A percentile compares a stretch with the other conserved stretches of the same genome.
Conservation (phyloP, 2,329 filamentous ascomycete genomes). For the Helotiales sp. region DNA sequence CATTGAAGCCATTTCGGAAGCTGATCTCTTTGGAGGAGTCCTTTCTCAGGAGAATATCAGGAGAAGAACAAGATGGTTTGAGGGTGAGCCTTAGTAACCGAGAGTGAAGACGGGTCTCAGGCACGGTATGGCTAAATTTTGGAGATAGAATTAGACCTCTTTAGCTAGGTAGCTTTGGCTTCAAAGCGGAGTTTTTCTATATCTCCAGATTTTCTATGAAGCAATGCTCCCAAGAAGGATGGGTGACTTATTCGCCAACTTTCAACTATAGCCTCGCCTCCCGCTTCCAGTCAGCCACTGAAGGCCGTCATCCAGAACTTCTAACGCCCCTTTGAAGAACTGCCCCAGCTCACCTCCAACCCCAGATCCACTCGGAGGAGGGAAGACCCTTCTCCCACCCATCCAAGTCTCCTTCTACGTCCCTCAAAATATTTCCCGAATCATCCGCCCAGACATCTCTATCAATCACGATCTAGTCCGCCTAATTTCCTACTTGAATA, state of each 20-base stretch:
- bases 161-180: too few species aligned
- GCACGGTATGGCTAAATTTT: too few species aligned
- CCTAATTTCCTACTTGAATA: constrained; percentile 64
- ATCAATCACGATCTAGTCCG: constrained; percentile 75
- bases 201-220: too few species aligned
- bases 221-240: background rate
- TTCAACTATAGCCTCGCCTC: background rate
- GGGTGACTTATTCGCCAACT: background rate
- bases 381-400: constrained; percentile 50
- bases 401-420: constrained; percentile 70
- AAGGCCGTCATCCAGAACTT: background rate
- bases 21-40: too few species aligned
- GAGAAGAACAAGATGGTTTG: too few species aligned
- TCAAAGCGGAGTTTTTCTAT: too few species aligned
- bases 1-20: too few species aligned
- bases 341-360: background rate
- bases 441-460: constrained; percentile 55
- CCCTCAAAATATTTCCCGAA: constrained; percentile 56
- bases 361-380: background rate
- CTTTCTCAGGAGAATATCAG: too few species aligned
- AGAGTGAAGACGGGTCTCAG: too few species aligned
- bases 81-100: too few species aligned
- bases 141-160: too few species aligned
- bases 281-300: background rate
- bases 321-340: too few species aligned